A percentile compares a stretch with the other conserved stretches of the same genome.
Evolutionary conservation across 208 protist genomes (phyloP).

Genomic region (Angomonas desouzai): DNA sequence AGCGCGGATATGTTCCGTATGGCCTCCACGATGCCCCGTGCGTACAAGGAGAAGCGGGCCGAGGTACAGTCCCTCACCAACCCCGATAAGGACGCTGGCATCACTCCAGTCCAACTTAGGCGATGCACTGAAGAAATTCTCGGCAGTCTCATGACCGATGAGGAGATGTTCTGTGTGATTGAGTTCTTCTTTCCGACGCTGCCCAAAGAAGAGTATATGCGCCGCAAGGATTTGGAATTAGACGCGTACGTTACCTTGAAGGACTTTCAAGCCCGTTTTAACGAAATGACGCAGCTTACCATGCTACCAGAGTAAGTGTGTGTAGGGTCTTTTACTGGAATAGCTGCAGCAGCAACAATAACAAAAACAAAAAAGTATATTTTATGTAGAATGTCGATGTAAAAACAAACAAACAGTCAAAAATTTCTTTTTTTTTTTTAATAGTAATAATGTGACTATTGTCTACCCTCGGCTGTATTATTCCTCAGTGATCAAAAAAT

Average conservation of each 20-base stretch:
- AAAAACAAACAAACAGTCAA: conserved; percentile 6
- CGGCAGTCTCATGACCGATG: conserved; percentile 37
- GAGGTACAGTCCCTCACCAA: conserved; percentile 77
- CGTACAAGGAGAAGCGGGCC: conserved; percentile 51
- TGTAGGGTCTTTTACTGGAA: too few species aligned
- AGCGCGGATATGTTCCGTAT: conserved; percentile 85
- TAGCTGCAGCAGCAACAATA: neutral
- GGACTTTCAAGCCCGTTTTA: conserved; percentile 71
- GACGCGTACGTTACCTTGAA: conserved; percentile 56
- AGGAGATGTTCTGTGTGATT: conserved; percentile 68
- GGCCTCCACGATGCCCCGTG: conserved; percentile 80
- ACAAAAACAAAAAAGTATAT: neutral
- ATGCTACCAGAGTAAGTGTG: conserved; percentile 32
- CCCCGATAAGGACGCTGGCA: conserved; percentile 62
- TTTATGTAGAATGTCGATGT: conserved; percentile 4
- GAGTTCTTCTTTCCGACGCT: conserved; percentile 84
- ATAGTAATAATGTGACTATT: neutral
- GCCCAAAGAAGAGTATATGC: conserved; percentile 51
- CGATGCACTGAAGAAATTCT: conserved; percentile 84
- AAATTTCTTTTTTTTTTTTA: conserved; percentile 15
- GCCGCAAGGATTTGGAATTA: conserved; percentile 41
- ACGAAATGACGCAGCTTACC: conserved; percentile 56
- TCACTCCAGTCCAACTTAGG: conserved; percentile 85
- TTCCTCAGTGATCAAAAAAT: too few species aligned
- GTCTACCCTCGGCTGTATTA: too few species aligned